Evolutionary conservation across 108 stramenopile species (phyloP).

Genomic region (Nitzschia putrida): DNA sequence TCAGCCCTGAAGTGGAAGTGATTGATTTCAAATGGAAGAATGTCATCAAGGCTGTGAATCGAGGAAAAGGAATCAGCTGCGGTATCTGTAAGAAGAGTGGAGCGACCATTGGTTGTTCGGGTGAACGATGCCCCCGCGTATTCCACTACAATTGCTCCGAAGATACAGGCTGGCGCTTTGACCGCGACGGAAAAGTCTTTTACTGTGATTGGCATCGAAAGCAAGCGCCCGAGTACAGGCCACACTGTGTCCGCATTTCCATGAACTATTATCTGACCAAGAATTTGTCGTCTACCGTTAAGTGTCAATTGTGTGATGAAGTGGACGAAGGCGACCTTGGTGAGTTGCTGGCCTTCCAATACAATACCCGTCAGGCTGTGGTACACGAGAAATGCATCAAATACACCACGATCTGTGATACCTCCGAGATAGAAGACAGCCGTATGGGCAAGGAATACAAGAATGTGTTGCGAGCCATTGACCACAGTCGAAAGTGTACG

Average conservation of each 20-base stretch:
- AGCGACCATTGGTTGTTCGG: slow-evolving; percentile 57
- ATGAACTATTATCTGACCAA: slow-evolving; percentile 34
- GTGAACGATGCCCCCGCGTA: slow-evolving; percentile 32
- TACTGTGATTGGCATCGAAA: slow-evolving; percentile 45
- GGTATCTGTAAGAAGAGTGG: slow-evolving; percentile 39
- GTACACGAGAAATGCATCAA: slow-evolving; percentile 48
- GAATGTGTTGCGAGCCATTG: slow-evolving; percentile 47
- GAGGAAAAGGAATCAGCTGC: slow-evolving; percentile 44
- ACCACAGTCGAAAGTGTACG: slow-evolving; percentile 20
- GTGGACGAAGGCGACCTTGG: slow-evolving; percentile 16
- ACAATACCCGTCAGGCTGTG: slow-evolving; percentile 3
- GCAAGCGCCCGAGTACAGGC: slow-evolving; percentile 7
- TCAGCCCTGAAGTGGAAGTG: slow-evolving; percentile 58
- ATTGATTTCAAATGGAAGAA: slow-evolving; percentile 51
- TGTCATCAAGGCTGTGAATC: slow-evolving; percentile 54
- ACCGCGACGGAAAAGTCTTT: slow-evolving; percentile 57
- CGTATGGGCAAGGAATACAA: slow-evolving; percentile 38
- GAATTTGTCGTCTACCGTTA: slow-evolving; percentile 9
- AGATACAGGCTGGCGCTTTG: slow-evolving; percentile 66
- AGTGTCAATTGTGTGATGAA: slow-evolving; percentile 29
- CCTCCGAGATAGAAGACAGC: slow-evolving; percentile 20
- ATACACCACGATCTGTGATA: slow-evolving; percentile 43
- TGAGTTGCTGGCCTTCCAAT: slow-evolving; percentile 47
- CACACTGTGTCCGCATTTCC: slow-evolving; percentile 38
- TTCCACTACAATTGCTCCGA: slow-evolving; percentile 59